Evolutionary conservation across 352 stramenopile genomes (phyloP).

Genomic region (Phytopythium ostracodes): DNA sequence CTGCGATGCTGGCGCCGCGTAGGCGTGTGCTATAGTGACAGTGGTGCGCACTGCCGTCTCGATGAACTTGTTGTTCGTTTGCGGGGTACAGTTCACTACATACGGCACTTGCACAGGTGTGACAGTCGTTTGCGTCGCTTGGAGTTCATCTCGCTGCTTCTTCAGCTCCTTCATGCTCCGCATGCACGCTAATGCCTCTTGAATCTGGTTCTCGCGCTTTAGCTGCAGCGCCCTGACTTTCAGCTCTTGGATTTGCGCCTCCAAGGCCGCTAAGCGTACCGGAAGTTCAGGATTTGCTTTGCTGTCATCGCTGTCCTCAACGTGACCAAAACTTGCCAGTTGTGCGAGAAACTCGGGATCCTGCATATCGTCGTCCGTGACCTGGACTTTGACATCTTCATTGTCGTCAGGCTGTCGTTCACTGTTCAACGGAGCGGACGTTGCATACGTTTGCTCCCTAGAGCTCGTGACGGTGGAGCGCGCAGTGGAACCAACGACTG

Average conservation of each 20-base stretch:
- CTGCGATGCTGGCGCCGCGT: constrained; percentile 8
- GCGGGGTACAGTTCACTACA: neutral
- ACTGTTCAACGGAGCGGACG: neutral
- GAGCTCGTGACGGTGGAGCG: neutral
- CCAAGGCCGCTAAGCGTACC: constrained; percentile 22
- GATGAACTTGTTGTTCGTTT: neutral
- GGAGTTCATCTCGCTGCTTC: constrained; percentile 15
- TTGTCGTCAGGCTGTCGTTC: constrained; percentile 5
- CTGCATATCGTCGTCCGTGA: constrained; percentile 77
- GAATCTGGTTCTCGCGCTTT: constrained; percentile 55
- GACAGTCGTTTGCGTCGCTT: neutral
- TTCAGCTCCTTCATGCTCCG: constrained; percentile 61
- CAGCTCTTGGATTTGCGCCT: constrained; percentile 36
- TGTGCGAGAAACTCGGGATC: constrained; percentile 66
- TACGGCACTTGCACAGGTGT: neutral
- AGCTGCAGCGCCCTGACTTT: constrained; percentile 48
- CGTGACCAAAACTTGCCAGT: constrained; percentile 43
- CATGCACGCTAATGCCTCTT: constrained; percentile 51
- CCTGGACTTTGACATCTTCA: constrained; percentile 39
- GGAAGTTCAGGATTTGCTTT: neutral
- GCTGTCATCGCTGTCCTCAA: constrained; percentile 6
- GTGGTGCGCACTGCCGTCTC: neutral
- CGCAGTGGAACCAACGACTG: neutral
- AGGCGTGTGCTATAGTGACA: constrained; percentile 12
- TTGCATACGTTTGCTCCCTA: neutral